Conservation (phyloP, 2,329 filamentous ascomycete genomes). For the Cladosporium sp. region DNA sequence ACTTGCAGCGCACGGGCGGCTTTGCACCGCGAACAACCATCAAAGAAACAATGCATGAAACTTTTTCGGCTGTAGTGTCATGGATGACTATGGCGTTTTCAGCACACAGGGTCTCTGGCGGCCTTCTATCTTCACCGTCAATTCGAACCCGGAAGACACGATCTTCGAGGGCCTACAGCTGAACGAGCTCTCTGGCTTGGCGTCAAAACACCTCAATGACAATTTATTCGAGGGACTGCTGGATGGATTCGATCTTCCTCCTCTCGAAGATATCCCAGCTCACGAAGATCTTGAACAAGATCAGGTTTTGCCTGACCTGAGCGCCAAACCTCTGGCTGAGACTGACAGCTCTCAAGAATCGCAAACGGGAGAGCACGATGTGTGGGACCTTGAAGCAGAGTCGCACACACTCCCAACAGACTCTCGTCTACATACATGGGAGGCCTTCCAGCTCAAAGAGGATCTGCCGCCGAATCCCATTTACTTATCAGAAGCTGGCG, state of each 20-base stretch:
- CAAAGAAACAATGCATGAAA: background rate
- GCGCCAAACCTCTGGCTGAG: background rate
- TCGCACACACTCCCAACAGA: constrained; percentile 35
- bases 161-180: constrained; percentile 21
- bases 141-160: constrained; percentile 16
- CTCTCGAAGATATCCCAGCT: constrained; percentile 12
- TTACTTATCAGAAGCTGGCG: constrained; percentile 69
- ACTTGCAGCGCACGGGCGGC: background rate
- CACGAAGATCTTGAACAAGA: background rate
- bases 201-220: background rate
- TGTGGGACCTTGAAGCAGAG: constrained; percentile 42
- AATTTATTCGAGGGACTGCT: constrained; percentile 6
- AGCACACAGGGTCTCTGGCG: constrained; percentile 13
- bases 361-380: constrained; percentile 33
- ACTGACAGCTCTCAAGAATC: background rate
- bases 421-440: constrained; percentile 64
- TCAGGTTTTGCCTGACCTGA: background rate
- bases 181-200: constrained; percentile 4
- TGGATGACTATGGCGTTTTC: background rate
- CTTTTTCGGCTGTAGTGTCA: background rate
- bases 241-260: constrained; percentile 11
- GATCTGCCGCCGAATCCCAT: constrained; percentile 43
- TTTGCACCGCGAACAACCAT: background rate
- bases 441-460: constrained; percentile 52
- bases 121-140: constrained; percentile 17